Evolutionary conservation across 352 stramenopile genomes (phyloP).

Genomic region (Ophiocytium majus): DNA sequence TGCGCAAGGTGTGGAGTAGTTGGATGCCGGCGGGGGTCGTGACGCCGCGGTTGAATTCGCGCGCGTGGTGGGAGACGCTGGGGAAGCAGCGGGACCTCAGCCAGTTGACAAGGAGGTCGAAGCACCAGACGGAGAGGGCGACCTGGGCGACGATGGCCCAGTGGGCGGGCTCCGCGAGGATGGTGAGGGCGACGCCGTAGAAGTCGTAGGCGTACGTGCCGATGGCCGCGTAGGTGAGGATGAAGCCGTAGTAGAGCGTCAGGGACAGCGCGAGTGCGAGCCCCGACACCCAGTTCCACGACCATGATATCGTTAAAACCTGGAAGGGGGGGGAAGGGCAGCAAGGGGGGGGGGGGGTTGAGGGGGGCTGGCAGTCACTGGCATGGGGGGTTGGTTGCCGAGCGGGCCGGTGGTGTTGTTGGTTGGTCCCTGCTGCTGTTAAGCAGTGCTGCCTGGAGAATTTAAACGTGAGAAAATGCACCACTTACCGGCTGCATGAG

Average conservation of each 20-base stretch:
- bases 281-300: conserved; percentile 37
- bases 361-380: background rate
- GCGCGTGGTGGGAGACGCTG: conserved; percentile 23
- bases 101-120: background rate
- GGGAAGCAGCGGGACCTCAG: conserved; percentile 27
- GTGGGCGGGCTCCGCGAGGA: conserved; percentile 35
- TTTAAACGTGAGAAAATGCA: too few relatives aligned
- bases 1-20: background rate
- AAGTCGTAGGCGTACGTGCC: conserved; percentile 48
- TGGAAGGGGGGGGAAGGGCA: too few relatives aligned
- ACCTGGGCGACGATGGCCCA: conserved; percentile 48
- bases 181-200: conserved; percentile 40
- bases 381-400: too few relatives aligned
- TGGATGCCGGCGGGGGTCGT: background rate
- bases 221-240: conserved; percentile 41
- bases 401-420: too few relatives aligned
- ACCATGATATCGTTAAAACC: conserved; percentile 26
- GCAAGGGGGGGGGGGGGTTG: too few relatives aligned
- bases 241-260: conserved; percentile 47
- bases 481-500: too few relatives aligned
- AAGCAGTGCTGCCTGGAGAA: too few relatives aligned
- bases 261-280: conserved; percentile 45
- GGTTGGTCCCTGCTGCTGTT: too few relatives aligned
- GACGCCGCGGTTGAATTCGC: conserved; percentile 41
- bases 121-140: background rate